Base-by-base conservation (phyloP, 139 green algal genomes). In the Coelastrella sp. region DNA sequence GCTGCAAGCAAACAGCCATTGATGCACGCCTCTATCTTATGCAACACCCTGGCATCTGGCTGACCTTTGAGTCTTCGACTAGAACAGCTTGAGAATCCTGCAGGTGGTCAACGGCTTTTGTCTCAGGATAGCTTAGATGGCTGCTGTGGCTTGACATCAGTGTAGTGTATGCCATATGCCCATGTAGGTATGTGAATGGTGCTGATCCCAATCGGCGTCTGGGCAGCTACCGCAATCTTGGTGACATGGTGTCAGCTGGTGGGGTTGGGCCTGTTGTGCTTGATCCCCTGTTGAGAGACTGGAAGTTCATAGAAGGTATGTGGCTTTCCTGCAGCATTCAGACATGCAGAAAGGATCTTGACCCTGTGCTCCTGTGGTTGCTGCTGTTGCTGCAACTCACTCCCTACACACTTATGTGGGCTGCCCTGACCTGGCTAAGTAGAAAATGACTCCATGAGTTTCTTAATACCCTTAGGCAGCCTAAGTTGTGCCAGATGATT, bases 151-250 rank as follows among this genome's bases (percentile, higher is more conserved):
- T 17, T 34, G 57, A 9, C 27, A 9, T 8, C 53, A 32, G 1
- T 64, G 53, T 64, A 2, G 15, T 64, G 53, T 64, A 64, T 64
- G 53, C 53, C 53, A 32, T 15, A 15, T 50, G 73, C 32, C n/a
- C 17, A 15, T 37, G 41, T 76, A 83, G 78, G 78, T 85, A 85
- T 69, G 79, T 85, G 41, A 85, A 79, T 27, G 79, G 79, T 7
- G 45, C 50, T 11, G 79, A 85, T 30, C 79, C 79, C 48, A 84
- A 74, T n/a, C 60, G 62, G 7, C 78, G 78, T 19, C 62, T 75
- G 40, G 40, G 40, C 27, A 84, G 78, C 62, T 84, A 57, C 40
- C 38, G 76, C 53, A 84, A 72, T 57, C 59, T 84, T 25, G 11
- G 30, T 72, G 76, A 84, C 11, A 57, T 43, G 25, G 13, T 63